These are phyloP conservation scores for Wickerhamomyces pijperi DNA, from an alignment of 805 yeast genomes.

Conservation along the genomic window DNA sequence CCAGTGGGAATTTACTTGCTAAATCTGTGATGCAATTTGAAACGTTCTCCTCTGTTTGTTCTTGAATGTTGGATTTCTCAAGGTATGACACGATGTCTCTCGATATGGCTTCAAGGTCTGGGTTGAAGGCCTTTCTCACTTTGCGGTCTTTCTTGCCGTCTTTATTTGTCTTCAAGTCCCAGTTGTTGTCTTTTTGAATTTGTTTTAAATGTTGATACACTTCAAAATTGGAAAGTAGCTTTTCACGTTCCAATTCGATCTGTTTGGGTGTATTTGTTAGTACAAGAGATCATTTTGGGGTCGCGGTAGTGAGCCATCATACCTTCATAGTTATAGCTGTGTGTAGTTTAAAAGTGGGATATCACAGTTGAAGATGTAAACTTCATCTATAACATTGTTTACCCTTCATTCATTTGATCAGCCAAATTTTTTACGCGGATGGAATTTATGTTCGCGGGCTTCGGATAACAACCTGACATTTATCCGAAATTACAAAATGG, in stretches of 20 bases:
- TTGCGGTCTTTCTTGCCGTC: slow-evolving; percentile 9
- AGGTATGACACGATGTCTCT: slow-evolving; percentile 19
- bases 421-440: no score
- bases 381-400: no score
- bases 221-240: slow-evolving; percentile 48
- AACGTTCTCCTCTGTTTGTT: slow-evolving; percentile 19
- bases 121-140: slow-evolving; percentile 20
- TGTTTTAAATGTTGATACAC: slow-evolving; percentile 37
- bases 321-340: no score
- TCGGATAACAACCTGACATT: no score
- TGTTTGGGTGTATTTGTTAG: neutral
- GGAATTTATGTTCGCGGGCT: no score
- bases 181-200: slow-evolving; percentile 25
- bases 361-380: no score
- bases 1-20: slow-evolving; percentile 36
- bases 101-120: slow-evolving; percentile 24
- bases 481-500: no score
- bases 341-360: no score
- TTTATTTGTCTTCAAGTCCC: slow-evolving; percentile 13
- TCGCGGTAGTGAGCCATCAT: no score
- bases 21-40: slow-evolving; percentile 19
- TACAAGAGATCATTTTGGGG: neutral
- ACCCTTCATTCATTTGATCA: no score
- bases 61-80: slow-evolving; percentile 7
- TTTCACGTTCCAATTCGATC: slow-evolving; percentile 35